Base-by-base conservation (phyloP, 495 filamentous ascomycete genomes). In the Penicillium antarcticum region DNA sequence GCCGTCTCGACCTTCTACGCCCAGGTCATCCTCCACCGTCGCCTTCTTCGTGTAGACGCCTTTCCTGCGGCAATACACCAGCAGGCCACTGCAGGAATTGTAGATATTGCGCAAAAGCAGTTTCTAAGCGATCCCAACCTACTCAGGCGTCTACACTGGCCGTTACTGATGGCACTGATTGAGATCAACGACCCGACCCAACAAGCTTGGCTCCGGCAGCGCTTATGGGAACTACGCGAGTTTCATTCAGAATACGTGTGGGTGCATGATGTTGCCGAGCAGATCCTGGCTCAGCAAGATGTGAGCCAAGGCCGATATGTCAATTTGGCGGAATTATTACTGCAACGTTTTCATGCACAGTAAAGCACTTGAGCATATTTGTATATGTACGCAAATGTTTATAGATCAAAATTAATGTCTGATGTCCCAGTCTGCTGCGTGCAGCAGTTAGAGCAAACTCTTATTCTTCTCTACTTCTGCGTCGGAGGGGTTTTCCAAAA, bases 1-100 rank as follows among this genome's bases (percentile, higher is more conserved):
- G 75, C 70, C 19, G 73, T 74, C 6, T 67, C 62, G 36, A 69
- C 67, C 16, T 77, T 74, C 37, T 73, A 78, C 40, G 68, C 69
- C 2, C 66, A 76, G 38, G 55, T 70, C 2, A 56, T 80, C 3
- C 69, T 74, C 37, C 67, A 75, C 40, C 75, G 72, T 26, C 66
- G 77, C 9, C 56, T 74, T 0, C 63, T 74, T 6, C 60, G 54
- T 18, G 55, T 57, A 6, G 44, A 56, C 13, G 40, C 36, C 5
- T 45, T 58, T 2, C 69, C 68, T 1, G 51, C 62, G 2, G 45
- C 58, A 6, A 35, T 77, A 18, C 63, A 71, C 5, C 63, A 61
- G 2, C 65, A 72, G 21, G 65, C 62, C 7, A 60, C 69, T 5
- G 54, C 58, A 3, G 63, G 63, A 6, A 68, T 77, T 14, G 35